Percentiles rank a stretch among this genome's conserved stretches.
phyloP scores from a whole-genome alignment of 176 grass and related monocot species.

The Triticum aestivum region DNA sequence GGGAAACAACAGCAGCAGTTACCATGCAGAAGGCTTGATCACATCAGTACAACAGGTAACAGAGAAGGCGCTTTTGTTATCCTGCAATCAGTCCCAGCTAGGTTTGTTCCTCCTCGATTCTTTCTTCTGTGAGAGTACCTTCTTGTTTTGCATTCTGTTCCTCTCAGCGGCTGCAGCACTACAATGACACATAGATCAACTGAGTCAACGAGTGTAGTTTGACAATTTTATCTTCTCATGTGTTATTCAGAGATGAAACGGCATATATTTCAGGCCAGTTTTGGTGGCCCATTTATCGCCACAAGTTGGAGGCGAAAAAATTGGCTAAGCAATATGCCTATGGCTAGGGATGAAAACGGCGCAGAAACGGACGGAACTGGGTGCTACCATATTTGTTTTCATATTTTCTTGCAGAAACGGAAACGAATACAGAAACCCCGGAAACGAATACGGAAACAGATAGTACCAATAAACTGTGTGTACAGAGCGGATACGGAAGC shows the following conservation, averaged over 20 bases:
- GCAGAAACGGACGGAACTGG: too few species aligned
- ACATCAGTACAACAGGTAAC: background rate
- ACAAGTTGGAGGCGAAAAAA: background rate
- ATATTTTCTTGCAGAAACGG: too few species aligned
- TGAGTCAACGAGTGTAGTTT: background rate
- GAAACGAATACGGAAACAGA: too few species aligned
- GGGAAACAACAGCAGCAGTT: background rate
- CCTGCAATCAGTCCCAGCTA: conserved; percentile 69
- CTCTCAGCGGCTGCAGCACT: conserved; percentile 78
- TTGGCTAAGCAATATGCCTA: background rate
- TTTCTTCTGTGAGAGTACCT: conserved; percentile 84
- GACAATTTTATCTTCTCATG: background rate
- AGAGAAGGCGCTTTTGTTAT: background rate
- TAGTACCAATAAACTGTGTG: too few species aligned
- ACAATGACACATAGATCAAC: conserved; percentile 20
- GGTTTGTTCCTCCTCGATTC: conserved; percentile 62
- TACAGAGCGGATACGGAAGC: too few species aligned
- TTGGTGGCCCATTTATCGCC: background rate
- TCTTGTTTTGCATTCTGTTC: conserved; percentile 90
- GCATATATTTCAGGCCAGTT: background rate
- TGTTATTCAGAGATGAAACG: background rate
- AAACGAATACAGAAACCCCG: too few species aligned
- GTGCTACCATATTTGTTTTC: too few species aligned
- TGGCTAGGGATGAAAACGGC: too few species aligned
- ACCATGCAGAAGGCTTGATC: background rate